Evolutionary conservation across 2,329 filamentous ascomycete genomes (phyloP), one percentile per base, ranked within the genome.

Genomic region (Scopulariopsis brevicaulis): DNA sequence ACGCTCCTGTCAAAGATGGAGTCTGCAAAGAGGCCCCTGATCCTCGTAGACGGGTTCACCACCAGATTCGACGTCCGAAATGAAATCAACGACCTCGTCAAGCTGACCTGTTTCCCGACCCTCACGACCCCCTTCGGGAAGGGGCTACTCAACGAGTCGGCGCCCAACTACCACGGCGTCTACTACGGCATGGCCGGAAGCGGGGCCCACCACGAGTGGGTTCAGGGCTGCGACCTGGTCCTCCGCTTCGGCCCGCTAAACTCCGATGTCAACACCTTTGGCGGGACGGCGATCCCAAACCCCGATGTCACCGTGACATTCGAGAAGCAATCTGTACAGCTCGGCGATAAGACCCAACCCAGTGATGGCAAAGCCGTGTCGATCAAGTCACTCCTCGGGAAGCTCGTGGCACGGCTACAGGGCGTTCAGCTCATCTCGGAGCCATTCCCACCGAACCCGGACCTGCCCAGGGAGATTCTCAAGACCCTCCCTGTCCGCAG

Each of bases 51-150:
- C 69, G 89, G 88, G 35, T 94, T 90, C 65, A 87, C 89, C 14
- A 84, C 91, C 62, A 83, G 90, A 37, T 88, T 93, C 66, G 79
- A 85, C 50, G 86, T 87, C 20, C 70, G 92, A 1, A 70, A 82
- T 1, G 89, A 94, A 69, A 83, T 90, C 20, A 83, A 89, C 63
- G 80, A 82, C 8, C 75, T 96, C 18, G 75, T 95, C 56, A 77
- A 85, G 60, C 89, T 86, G 70, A 88, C 89, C 1, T 77, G 82
- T 3, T 75, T 96, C 8, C 90, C 91, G 4, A 86, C 89, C 0
- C 95, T 94, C 64, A 88, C 92, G n/a, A 87, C 90, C 0, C 89
- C 90, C 2, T 95, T 95, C 87, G 90, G 90, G 53, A 96, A 96
- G 73, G 83, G 90, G 20, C 87, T 88, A 22, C 80, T 96, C 53